These are phyloP conservation scores for Leccinum subgranulosum DNA, from an alignment of 768 basidiomycete species.

Conservation along the genomic window DNA sequence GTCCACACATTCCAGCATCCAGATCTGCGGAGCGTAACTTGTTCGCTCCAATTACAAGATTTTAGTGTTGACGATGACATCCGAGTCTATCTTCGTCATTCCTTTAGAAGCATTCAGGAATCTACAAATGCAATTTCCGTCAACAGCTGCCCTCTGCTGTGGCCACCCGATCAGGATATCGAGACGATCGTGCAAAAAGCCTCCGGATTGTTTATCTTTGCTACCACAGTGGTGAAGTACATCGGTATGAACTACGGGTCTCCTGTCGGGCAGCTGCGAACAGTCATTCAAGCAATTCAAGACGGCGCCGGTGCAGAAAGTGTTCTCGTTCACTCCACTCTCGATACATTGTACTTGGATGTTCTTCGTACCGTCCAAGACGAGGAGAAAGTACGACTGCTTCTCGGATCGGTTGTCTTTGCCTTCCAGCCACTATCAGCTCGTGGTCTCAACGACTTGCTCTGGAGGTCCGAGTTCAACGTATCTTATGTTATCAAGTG, in stretches of 20 bases:
- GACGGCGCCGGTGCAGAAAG: not conserved
- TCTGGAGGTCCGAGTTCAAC: constrained; percentile 7
- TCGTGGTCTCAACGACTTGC: constrained; percentile 10
- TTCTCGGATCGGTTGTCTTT: constrained; percentile 14
- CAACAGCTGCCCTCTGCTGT: not conserved
- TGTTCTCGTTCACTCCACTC: constrained; percentile 8
- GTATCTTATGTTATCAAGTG: constrained; percentile 7
- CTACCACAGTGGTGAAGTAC: constrained; percentile 28
- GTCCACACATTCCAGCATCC: constrained; percentile 19
- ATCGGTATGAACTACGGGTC: constrained; percentile 11
- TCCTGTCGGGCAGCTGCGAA: constrained; percentile 9
- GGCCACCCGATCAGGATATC: constrained; percentile 24
- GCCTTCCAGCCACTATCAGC: constrained; percentile 13
- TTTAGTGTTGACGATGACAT: constrained; percentile 26
- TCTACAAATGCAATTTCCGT: not conserved
- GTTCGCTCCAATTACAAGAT: constrained; percentile 12
- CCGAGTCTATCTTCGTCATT: constrained; percentile 18
- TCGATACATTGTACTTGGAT: constrained; percentile 17
- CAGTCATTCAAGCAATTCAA: constrained; percentile 9
- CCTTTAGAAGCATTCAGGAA: constrained; percentile 16
- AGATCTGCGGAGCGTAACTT: constrained; percentile 8
- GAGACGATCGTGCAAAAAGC: constrained; percentile 17
- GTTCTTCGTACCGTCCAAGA: constrained; percentile 9
- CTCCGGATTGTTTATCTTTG: constrained; percentile 28
- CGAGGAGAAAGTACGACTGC: constrained; percentile 4